Base-by-base conservation (phyloP, 2,329 filamentous ascomycete species). In the Arthrinium phaeospermum region DNA sequence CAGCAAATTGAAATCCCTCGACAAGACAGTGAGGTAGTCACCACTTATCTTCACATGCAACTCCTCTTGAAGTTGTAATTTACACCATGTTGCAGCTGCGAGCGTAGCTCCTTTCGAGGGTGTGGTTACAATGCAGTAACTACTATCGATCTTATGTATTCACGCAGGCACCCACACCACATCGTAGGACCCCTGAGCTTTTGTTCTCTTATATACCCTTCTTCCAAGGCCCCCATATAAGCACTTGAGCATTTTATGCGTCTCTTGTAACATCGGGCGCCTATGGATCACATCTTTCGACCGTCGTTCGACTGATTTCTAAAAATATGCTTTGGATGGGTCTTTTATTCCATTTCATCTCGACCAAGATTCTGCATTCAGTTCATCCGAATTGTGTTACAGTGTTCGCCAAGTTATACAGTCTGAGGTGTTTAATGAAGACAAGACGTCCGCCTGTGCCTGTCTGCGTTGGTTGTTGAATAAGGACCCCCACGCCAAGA, bases 401-500 rank as follows among this genome's bases (percentile, higher is more conserved):
- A n/a, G 46, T n/a, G 19, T 47, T 47, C 19, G 19, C 46, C 19
- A 49, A 49, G 7, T 49, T n/a, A 30, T 30, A 49, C 45, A 49
- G 19, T 49, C 22, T 22, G 46, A n/a, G 7, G 6, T 34, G 30
- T 30, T 22, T 27, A 27, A 22, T 37, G 16, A 61, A 61, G 16
- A 19, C 19, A 6, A 19, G 22, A 49, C 22, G 46, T n/a, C 7
- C n/a, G 22, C n/a, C 22, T 45, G 16, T 14, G 19, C 4, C 19
- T 47, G 46, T 22, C 22, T 47, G 45, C 5, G 6, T 30, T 53
- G 22, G 46, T 49, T 22, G 51, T 61, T 19, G 19, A 7, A 34
- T 22, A 41, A 19, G 34, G 34, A 64, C 37, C 30, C 57, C 57
- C 57, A 64, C 34, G 57, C 57, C 34, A 64, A 64, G 57, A 64